Evolutionary conservation across 306 rosid species (phyloP), one percentile per base, ranked within the genome.

Genomic region (Cyclanthera cordifolia): DNA sequence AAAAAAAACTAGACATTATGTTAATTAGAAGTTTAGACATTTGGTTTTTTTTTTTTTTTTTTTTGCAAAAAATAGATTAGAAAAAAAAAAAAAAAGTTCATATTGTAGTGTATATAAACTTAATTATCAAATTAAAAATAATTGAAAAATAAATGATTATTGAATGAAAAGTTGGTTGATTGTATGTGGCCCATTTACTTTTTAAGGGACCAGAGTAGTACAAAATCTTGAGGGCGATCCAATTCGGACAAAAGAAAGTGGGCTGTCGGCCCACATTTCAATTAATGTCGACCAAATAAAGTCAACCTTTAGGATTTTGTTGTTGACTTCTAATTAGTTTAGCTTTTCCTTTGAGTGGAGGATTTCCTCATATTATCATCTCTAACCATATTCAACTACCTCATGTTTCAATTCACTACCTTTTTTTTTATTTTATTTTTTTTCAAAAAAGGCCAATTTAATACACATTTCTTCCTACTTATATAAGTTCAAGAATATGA

Each of bases 231-330:
- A 13, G 4, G 2, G 16, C 39, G 64, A 28, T 14, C 41, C 6
- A 57, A 57, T 57, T 28, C 6, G 12, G 20, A 56, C 63, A 27
- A 30, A 30, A 3, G 39, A 14, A 58, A 58, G 14, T 58, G 66
- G 66, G 46, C 24, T 58, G 14, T 28, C 46, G 46, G 15, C 66
- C 64, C 46, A 58, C 46, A 32, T 16, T 58, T 25, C 47, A 58
- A 32, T 58, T 5, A 34, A 34, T 5, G 41, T 34, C 41, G 41
- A 9, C 41, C 19, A 4, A 56, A 56, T 25, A 13, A 27, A 56
- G 64, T 56, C 64, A 56, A 58, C 66, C 24, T 30, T 58, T n/a
- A 8, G 15, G 66, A 58, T 58, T 58, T 58, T 46, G 66, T 58
- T 58, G 66, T 58, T 58, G 7, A n/a, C 8, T 30, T 58, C 1